Evolutionary conservation across 2,329 filamentous ascomycete species (phyloP), one percentile per base, ranked within the genome.

Genomic region (Ambrosiella cleistominuta): DNA sequence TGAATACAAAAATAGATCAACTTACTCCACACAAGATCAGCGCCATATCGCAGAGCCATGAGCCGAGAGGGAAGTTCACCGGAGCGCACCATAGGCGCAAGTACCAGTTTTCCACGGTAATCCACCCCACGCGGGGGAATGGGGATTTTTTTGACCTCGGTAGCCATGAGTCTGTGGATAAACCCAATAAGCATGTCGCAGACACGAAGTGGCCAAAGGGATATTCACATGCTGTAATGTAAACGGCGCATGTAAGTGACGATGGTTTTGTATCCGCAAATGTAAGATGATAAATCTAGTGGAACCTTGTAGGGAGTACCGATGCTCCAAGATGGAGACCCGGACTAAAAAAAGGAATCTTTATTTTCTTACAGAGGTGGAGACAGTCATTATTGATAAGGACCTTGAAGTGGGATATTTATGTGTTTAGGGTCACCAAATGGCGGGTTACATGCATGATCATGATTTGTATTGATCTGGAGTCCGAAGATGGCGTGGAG

Each of bases 61-160:
- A 98, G 78, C 60, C 93, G 83, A 44, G 88, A 93, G 2, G 93
- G 91, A 61, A 96, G 75, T 74, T 98, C 93, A 67, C 93, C 93
- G n/a, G 88, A 95, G 64, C 93, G 85, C 60, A 96, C 91, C 93
- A 98, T 98, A 45, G 93, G 93, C 62, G 93, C 93, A 62, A 98
- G 84, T 50, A 97, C 93, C 63, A 97, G 73, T 71, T 94, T 96
- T 71, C 86, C 86, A 64, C 91, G 81, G 71, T 96, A 97, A 74
- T 96, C 89, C 66, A 95, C 89, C 56, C 91, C 91, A 69, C 85
- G 86, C 61, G 76, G 79, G 63, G 91, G 91, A 45, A 63, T 96
- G 95, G 56, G 88, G 84, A 42, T 95, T 67, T 76, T 81, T 67
- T 85, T 83, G 61, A 74, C 65, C 64, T 73, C 70, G 58, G 76